These are phyloP conservation scores for Raphanus hybrid DNA, from an alignment of 441 rosid genomes.

Conservation along the genomic window DNA sequence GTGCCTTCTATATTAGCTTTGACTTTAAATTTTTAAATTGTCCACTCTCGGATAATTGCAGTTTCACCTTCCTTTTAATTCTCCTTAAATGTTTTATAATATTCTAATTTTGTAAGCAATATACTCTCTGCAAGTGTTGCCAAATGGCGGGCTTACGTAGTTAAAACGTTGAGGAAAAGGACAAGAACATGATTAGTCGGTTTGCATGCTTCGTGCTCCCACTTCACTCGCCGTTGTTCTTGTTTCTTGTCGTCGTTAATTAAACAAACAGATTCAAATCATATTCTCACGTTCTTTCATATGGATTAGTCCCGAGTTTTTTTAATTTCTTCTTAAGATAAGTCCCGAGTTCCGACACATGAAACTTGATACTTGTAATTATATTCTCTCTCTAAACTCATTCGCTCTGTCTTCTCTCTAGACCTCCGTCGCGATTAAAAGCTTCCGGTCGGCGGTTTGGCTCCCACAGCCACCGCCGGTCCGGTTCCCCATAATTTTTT, in stretches of 20 bases:
- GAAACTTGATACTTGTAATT: too few species aligned
- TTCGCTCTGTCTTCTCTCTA: too few species aligned
- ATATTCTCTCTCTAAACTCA: too few species aligned
- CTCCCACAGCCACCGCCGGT: too few species aligned
- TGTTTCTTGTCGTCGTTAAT: conserved; percentile 37
- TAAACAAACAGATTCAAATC: neutral
- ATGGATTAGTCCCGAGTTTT: neutral
- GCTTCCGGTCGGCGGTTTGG: too few species aligned
- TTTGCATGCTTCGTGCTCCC: conserved; percentile 43
- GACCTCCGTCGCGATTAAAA: too few species aligned
- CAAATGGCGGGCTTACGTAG: conserved; percentile 41
- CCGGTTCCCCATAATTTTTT: too few species aligned
- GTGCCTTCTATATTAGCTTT: conserved; percentile 21
- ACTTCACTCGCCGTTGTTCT: conserved; percentile 38
- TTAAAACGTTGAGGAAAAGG: conserved; percentile 23
- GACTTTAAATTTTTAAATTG: conserved; percentile 24
- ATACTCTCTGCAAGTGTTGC: conserved; percentile 18
- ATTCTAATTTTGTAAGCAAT: neutral
- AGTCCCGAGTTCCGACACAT: too few species aligned
- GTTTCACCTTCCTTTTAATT: neutral
- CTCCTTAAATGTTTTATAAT: neutral
- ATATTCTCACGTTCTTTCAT: neutral
- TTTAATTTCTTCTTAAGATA: too few species aligned
- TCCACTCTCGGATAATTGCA: conserved; percentile 19
- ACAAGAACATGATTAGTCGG: conserved; percentile 47